Evolutionary conservation across 2,329 filamentous ascomycete genomes (phyloP), one percentile per base, ranked within the genome.

Genomic region (Pyrenophora graminea): DNA sequence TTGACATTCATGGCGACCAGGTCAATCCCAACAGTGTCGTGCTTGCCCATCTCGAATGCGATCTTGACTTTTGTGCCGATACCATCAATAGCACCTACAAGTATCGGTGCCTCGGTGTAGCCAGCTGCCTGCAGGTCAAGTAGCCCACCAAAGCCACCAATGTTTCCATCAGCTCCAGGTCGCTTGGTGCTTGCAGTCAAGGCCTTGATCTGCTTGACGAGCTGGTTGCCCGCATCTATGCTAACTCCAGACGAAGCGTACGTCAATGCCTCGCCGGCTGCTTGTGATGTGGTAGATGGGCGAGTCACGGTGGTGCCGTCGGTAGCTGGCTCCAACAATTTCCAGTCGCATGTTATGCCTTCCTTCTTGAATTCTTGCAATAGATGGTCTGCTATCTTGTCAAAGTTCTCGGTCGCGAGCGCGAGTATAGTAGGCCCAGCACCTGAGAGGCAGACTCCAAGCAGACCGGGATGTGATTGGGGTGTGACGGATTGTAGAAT

Each of bases 1-100:
- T 99, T 99, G 70, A 97, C 94, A 74, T 97, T 97, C 93, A 97
- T 97, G 61, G 94, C 94, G 3, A 99, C 94, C 31, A 99, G 83
- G 71, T 99, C 94, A 64, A 99, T 91, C 54, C 94, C 94, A 9
- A 99, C 93, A 3, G 92, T 96, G 74, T 93, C 87, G 76, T 97
- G 94, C 76, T 95, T 91, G 64, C 86, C 83, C 78, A 95, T 89
- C 10, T 86, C 84, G 71, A 97, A 93, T 0, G 94, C 94, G 67
- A 99, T 90, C 82, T 95, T 95, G 64, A 97, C 87, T 79, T 97
- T 97, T 41, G 93, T 97, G 53, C 93, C 94, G 32, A 97, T 91
- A 45, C 94, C 94, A 70, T 99, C 94, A 59, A 97, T 97, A 53
- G 91, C 92, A 48, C 90, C 90, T n/a, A 97, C 90, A 21, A 97